These are phyloP conservation scores for Neohortaea acidophila DNA, from an alignment of 495 filamentous ascomycete species.

Conservation along the genomic window DNA sequence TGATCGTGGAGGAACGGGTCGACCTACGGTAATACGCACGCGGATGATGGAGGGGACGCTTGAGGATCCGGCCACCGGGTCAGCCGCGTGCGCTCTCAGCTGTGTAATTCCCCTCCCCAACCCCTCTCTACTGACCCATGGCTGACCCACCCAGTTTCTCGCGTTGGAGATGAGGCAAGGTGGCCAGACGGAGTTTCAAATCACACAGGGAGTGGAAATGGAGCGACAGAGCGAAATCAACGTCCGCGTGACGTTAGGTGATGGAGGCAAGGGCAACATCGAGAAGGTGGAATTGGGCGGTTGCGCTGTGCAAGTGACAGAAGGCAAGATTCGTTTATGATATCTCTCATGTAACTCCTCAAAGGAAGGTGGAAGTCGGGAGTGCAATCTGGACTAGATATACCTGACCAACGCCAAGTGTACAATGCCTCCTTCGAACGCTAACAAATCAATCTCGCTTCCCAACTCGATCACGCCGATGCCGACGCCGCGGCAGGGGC, in stretches of 20 bases:
- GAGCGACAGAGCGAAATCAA: conserved; percentile 48
- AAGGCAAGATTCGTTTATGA: conserved; percentile 13
- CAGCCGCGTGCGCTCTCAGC: conserved; percentile 42
- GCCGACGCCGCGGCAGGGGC: conserved; percentile 3
- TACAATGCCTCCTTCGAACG: too few species aligned
- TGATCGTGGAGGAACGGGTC: too few species aligned
- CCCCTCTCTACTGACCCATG: too few species aligned
- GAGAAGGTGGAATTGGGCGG: conserved; percentile 22
- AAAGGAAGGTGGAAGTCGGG: too few species aligned
- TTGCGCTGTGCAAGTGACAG: conserved; percentile 26
- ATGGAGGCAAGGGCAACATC: conserved; percentile 17
- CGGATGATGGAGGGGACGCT: conserved; percentile 42
- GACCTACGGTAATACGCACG: conserved; percentile 24
- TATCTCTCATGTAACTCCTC: too few species aligned
- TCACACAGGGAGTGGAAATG: conserved; percentile 72
- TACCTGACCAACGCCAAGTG: too few species aligned
- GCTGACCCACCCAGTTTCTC: too few species aligned
- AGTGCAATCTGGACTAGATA: too few species aligned
- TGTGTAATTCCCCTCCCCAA: too few species aligned
- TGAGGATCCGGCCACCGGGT: conserved; percentile 59
- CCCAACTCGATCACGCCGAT: too few species aligned
- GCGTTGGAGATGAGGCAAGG: conserved; percentile 29
- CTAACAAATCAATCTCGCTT: too few species aligned
- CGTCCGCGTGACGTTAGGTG: conserved; percentile 28
- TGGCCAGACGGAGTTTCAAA: conserved; percentile 29